Evolutionary conservation across 1,139 yeast genomes (phyloP).

Genomic region (Wickerhamomyces sp.): DNA sequence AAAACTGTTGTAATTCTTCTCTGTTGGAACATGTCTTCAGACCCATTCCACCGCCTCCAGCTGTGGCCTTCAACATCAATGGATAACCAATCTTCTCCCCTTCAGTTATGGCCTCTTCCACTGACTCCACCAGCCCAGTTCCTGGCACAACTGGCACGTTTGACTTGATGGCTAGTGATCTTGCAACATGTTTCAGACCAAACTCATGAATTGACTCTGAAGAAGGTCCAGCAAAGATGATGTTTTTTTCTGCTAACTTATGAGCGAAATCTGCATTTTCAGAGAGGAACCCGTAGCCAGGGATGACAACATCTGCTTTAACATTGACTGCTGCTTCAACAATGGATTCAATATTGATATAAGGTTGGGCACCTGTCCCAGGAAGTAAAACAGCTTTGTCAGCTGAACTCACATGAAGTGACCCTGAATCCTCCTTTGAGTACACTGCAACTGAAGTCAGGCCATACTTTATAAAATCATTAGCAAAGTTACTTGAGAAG

Average conservation of each 20-base stretch:
- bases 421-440: neutral
- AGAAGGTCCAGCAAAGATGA: neutral
- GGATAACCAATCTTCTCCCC: neutral
- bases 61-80: neutral
- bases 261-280: neutral
- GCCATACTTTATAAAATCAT: no score
- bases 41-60: neutral
- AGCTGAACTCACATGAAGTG: neutral
- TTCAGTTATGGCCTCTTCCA: neutral
- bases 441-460: neutral
- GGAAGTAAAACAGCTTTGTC: neutral
- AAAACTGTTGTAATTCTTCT: no score
- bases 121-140: neutral
- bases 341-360: no score
- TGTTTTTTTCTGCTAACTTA: neutral
- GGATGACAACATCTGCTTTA: neutral
- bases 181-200: neutral
- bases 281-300: neutral
- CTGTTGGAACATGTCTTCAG: neutral
- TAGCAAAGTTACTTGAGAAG: no score
- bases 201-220: neutral
- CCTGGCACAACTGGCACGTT: neutral
- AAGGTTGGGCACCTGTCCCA: neutral
- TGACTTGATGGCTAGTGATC: neutral
- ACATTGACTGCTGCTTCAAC: neutral